A percentile compares a stretch with the other conserved stretches of the same genome.
Conservation (phyloP, 2,329 filamentous ascomycete species). For the Elsinoe ampelina region DNA sequence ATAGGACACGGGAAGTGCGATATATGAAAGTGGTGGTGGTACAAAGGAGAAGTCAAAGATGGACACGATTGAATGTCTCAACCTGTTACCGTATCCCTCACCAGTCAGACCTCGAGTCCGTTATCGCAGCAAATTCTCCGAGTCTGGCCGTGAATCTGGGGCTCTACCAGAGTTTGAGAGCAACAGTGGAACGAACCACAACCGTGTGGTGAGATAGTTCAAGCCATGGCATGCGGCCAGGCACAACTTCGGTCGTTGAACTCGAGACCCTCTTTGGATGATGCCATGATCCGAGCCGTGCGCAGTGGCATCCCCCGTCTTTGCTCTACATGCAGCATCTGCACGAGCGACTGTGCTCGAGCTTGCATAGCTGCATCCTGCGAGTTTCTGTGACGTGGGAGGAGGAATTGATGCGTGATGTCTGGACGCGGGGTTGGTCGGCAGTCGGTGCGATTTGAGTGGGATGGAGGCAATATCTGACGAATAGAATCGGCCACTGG, state of each 20-base stretch:
- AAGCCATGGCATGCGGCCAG: background rate
- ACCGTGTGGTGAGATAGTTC: background rate
- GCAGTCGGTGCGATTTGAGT: slow-evolving; percentile 1
- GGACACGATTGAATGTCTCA: background rate
- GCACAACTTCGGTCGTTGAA: background rate
- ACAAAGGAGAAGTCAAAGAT: background rate
- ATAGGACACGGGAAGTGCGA: background rate
- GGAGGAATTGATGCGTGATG: background rate
- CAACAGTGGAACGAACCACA: background rate
- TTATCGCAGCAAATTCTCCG: background rate
- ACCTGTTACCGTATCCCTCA: background rate
- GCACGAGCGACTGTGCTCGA: background rate
- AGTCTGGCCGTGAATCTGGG: background rate
- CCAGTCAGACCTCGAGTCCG: background rate
- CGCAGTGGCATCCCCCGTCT: background rate
- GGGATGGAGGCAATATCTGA: background rate
- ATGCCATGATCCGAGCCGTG: background rate
- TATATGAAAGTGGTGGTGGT: background rate
- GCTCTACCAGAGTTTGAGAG: background rate
- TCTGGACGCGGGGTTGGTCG: background rate
- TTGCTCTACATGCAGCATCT: background rate
- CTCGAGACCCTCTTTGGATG: background rate
- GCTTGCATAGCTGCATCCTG: background rate
- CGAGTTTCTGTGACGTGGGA: background rate
- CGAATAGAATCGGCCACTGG: background rate